Conservation (phyloP, 2,329 filamentous ascomycete genomes). For the Monosporascus sp. region DNA sequence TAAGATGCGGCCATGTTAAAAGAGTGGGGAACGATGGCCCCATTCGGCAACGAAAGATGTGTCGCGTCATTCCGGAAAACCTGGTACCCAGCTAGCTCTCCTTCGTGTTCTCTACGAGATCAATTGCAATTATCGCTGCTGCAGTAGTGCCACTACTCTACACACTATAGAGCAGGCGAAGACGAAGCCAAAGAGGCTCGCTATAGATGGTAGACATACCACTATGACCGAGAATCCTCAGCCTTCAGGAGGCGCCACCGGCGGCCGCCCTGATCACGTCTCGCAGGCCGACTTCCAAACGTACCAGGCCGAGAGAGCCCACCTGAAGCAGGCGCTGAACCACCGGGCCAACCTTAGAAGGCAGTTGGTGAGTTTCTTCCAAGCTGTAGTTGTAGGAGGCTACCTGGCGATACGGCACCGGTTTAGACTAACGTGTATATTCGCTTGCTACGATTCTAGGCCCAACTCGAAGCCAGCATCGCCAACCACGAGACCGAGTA, state of each 20-base stretch:
- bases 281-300: not conserved
- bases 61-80: too few relatives aligned
- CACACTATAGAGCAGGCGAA: too few relatives aligned
- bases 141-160: too few relatives aligned
- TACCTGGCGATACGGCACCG: not conserved
- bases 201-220: not conserved
- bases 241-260: not conserved
- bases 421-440: not conserved
- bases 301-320: not conserved
- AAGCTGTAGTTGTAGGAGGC: not conserved
- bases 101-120: too few relatives aligned
- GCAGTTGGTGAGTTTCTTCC: not conserved
- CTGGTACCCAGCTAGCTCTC: too few relatives aligned
- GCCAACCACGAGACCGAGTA: slow-evolving; percentile 79
- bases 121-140: too few relatives aligned
- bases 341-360: not conserved
- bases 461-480: slow-evolving; percentile 72
- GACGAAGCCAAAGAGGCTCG: too few relatives aligned
- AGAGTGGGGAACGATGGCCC: too few relatives aligned
- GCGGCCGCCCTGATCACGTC: not conserved
- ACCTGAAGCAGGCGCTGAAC: not conserved
- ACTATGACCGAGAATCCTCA: not conserved
- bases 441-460: slow-evolving; percentile 29
- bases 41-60: too few relatives aligned
- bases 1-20: too few relatives aligned